Conservation (phyloP, 1,284 basidiomycete genomes). For the Tranzscheliella williamsii region DNA sequence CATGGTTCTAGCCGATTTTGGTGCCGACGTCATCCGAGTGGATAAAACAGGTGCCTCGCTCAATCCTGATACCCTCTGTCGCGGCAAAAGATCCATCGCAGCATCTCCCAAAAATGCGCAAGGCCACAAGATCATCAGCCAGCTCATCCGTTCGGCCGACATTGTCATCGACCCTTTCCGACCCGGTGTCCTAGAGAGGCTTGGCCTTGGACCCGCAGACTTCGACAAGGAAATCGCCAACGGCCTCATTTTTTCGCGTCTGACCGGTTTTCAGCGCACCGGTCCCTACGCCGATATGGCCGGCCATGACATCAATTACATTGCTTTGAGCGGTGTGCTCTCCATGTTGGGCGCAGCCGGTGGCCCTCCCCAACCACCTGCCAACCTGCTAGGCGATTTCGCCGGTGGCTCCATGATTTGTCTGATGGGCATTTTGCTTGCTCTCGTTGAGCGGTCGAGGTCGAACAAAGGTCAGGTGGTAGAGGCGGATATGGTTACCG, state of each 20-base stretch:
- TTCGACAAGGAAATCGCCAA: slow-evolving; percentile 67
- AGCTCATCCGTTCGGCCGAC: slow-evolving; percentile 72
- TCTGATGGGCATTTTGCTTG: slow-evolving; percentile 74
- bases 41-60: slow-evolving; percentile 66
- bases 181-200: slow-evolving; percentile 77
- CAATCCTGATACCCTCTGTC: slow-evolving; percentile 65
- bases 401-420: slow-evolving; percentile 78
- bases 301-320: slow-evolving; percentile 79
- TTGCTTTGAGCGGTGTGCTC: slow-evolving; percentile 77
- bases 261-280: slow-evolving; percentile 61
- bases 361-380: slow-evolving; percentile 72
- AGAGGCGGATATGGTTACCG: slow-evolving; percentile 79
- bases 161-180: slow-evolving; percentile 81
- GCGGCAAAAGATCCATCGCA: slow-evolving; percentile 74
- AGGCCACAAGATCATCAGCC: slow-evolving; percentile 69
- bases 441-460: slow-evolving; percentile 70
- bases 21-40: slow-evolving; percentile 76
- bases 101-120: slow-evolving; percentile 70
- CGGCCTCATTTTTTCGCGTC: slow-evolving; percentile 56
- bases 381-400: slow-evolving; percentile 79
- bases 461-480: slow-evolving; percentile 75
- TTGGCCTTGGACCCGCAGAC: slow-evolving; percentile 73
- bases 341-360: slow-evolving; percentile 62
- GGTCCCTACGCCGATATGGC: slow-evolving; percentile 60
- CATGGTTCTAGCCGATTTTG: slow-evolving; percentile 77